These are phyloP conservation scores for Fulvia fulva DNA, from an alignment of 2,329 filamentous ascomycete genomes.

Conservation along the genomic window DNA sequence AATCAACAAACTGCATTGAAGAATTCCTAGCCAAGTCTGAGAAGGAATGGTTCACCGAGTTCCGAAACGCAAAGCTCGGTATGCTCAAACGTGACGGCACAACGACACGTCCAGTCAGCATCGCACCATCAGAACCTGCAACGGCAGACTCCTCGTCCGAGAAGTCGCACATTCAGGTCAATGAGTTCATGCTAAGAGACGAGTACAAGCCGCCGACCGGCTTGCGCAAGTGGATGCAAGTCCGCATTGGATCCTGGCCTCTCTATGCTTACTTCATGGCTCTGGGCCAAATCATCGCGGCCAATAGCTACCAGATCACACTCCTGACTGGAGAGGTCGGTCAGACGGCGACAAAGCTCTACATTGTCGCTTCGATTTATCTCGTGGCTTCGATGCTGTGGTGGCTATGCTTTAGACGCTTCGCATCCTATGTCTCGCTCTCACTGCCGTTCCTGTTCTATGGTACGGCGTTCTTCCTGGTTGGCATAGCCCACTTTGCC, in stretches of 20 bases:
- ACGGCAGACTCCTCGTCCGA: constrained; percentile 27
- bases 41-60: constrained; percentile 60
- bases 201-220: constrained; percentile 54
- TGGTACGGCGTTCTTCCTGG: constrained; percentile 56
- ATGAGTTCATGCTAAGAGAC: constrained; percentile 50
- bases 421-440: constrained; percentile 54
- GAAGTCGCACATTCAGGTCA: constrained; percentile 17
- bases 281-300: constrained; percentile 58
- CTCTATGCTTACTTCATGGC: constrained; percentile 59
- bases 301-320: constrained; percentile 63
- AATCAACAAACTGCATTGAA: constrained; percentile 55
- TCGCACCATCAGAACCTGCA: constrained; percentile 6
- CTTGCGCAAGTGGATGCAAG: constrained; percentile 55
- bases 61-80: constrained; percentile 56
- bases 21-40: constrained; percentile 60
- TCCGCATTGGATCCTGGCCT: constrained; percentile 57
- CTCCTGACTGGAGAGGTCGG: constrained; percentile 59
- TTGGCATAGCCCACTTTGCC: constrained; percentile 56
- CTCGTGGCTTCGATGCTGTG: constrained; percentile 54
- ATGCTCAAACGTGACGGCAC: constrained; percentile 34
- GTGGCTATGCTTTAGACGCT: constrained; percentile 57
- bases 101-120: constrained; percentile 5
- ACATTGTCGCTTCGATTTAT: constrained; percentile 57
- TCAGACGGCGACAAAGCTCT: constrained; percentile 54
- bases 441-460: constrained; percentile 60